Evolutionary conservation across 352 stramenopile species (phyloP).

Genomic region (Poterioochromonas sp.): DNA sequence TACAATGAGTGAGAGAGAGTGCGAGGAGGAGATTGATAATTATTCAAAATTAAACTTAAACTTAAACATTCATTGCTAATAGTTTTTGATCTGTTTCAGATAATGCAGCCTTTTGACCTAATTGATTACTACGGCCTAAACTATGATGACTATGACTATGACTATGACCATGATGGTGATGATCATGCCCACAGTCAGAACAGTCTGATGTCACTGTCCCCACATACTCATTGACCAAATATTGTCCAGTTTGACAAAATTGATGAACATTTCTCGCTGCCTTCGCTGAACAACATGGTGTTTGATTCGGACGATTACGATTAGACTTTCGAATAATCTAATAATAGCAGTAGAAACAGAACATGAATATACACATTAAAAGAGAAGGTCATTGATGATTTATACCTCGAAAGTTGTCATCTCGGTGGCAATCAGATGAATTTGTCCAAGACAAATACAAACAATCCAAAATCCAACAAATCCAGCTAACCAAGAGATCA

Average conservation of each 20-base stretch:
- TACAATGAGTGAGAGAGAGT: too few relatives aligned
- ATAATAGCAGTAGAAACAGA: background rate
- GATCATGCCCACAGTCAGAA: background rate
- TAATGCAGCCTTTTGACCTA: too few relatives aligned
- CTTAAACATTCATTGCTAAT: too few relatives aligned
- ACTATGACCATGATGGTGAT: background rate
- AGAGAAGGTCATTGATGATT: background rate
- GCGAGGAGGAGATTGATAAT: too few relatives aligned
- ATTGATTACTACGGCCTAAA: background rate
- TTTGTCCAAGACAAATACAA: background rate
- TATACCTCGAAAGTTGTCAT: conserved; percentile 21
- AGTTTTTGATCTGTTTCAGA: too few relatives aligned
- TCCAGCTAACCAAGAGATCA: background rate
- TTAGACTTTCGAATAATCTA: background rate
- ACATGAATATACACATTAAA: background rate
- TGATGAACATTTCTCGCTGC: background rate
- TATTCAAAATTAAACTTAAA: too few relatives aligned
- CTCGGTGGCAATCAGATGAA: background rate
- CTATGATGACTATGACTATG: background rate
- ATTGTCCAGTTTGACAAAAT: background rate
- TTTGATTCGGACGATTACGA: background rate
- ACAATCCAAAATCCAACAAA: background rate
- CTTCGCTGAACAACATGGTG: background rate
- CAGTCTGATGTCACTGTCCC: background rate
- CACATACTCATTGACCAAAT: too few relatives aligned